These are phyloP conservation scores for Adansonia gregorii DNA, from an alignment of 441 rosid species.

Conservation along the genomic window DNA sequence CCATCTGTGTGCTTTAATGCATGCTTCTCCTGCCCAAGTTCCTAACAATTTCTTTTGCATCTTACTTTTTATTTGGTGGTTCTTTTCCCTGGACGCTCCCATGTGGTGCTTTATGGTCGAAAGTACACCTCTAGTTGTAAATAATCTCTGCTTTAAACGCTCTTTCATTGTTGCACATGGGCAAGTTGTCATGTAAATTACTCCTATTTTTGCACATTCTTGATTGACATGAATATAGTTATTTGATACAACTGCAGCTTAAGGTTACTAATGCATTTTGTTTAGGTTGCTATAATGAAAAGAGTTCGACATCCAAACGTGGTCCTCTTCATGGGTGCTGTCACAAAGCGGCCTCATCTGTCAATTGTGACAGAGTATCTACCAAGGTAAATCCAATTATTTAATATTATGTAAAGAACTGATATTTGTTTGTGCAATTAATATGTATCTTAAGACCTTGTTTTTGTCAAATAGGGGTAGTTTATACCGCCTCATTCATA, in stretches of 20 bases:
- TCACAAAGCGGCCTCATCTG: slow-evolving; percentile 79
- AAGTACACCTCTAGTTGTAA: background rate
- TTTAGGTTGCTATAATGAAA: slow-evolving; percentile 95
- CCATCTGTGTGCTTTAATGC: background rate
- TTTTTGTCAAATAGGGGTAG: slow-evolving; percentile 72
- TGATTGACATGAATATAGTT: background rate
- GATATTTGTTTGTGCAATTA: slow-evolving; percentile 2
- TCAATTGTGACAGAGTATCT: slow-evolving; percentile 95
- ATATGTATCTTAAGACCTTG: slow-evolving; percentile 18
- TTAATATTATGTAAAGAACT: background rate
- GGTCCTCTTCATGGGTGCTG: slow-evolving; percentile 99
- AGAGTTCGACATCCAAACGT: slow-evolving; percentile 97
- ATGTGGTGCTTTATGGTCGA: background rate
- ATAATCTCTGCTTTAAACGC: background rate
- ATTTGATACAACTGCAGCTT: background rate
- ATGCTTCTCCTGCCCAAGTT: background rate
- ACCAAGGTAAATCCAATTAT: slow-evolving; percentile 64
- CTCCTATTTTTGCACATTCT: background rate
- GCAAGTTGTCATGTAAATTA: background rate
- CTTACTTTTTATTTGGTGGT: background rate
- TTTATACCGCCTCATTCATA: slow-evolving; percentile 82
- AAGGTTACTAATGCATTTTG: slow-evolving; percentile 7
- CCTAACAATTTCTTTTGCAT: background rate
- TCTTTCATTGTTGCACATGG: background rate
- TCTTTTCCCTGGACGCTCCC: background rate